Evolutionary conservation across 306 rosid species (phyloP).

Genomic region (Calophaca sinica): DNA sequence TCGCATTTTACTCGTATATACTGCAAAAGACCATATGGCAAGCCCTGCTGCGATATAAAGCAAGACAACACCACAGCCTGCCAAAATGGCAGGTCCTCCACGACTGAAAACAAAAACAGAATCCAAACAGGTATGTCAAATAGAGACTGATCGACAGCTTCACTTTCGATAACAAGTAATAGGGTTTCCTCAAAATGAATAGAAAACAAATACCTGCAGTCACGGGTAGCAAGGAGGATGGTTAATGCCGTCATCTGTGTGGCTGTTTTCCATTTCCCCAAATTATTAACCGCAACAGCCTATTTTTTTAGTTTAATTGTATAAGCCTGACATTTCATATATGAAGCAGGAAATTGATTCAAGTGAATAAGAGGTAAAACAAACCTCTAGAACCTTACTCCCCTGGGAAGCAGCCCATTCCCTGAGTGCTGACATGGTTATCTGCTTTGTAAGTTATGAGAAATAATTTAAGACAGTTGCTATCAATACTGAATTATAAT

Average conservation of each 20-base stretch:
- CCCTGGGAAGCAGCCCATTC: slow-evolving; percentile 99
- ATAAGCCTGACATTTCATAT: slow-evolving; percentile 14
- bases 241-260: slow-evolving; percentile 88
- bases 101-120: slow-evolving; percentile 57
- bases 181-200: slow-evolving; percentile 26
- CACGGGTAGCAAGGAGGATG: slow-evolving; percentile 86
- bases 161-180: slow-evolving; percentile 17
- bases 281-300: slow-evolving; percentile 98
- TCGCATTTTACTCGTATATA: slow-evolving; percentile 81
- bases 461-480: slow-evolving; percentile 40
- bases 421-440: slow-evolving; percentile 98
- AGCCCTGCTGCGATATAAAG: slow-evolving; percentile 93
- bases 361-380: slow-evolving; percentile 44
- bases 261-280: slow-evolving; percentile 99
- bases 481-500: slow-evolving; percentile 11
- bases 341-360: slow-evolving; percentile 27
- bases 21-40: slow-evolving; percentile 81
- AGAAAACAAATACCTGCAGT: slow-evolving; percentile 69
- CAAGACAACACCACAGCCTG: slow-evolving; percentile 73
- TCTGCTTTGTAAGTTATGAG: slow-evolving; percentile 57
- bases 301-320: slow-evolving; percentile 34
- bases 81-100: slow-evolving; percentile 73
- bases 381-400: slow-evolving; percentile 82
- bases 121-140: slow-evolving; percentile 38
- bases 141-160: slow-evolving; percentile 10